Base-by-base conservation (phyloP, 768 basidiomycete species). In the Sarcomyxa edulis region DNA sequence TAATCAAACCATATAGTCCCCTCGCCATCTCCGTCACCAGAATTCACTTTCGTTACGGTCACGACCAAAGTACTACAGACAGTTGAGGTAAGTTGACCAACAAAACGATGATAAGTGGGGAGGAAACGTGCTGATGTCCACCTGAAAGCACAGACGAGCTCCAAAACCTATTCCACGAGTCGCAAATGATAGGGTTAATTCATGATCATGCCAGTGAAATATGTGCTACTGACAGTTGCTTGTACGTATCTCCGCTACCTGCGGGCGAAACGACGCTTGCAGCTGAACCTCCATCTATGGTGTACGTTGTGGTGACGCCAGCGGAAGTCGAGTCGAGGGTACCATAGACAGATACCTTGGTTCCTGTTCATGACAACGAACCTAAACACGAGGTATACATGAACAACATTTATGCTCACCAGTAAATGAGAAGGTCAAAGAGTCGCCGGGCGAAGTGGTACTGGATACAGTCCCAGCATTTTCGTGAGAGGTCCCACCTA, bases 1-100 rank as follows among this genome's bases (percentile, higher is more conserved):
- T 62, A 66, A 32, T 68, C 66, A 41, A 66, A 66, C 66, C 66
- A 66, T 15, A 68, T 51, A 0, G 66, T 66, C 1, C 65, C 66
- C 46, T 68, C 66, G 4, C 48, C 48, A 1, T 55, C 47, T 23
- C 48, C 46, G 6, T 36, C 25, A 7, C 46, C 36, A 19, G 18
- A 26, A 33, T 65, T 65, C 1, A 63, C 47, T 37, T 60, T 55
- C 1, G 48, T 49, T 59, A 68, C 62, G 3, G 58, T 64, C 12
- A 66, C 60, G 5, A 47, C 48, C 22, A 68, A 43, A 4, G 46
- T 52, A 35, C 65, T 66, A 21, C 3, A 10, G 20, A 24, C 30
- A 37, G 26, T 24, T 16, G 12, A 15, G 16, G 7, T 14, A 40
- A 43, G 14, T 20, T 10, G 27, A 20, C 20, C 7, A 22, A 24